A percentile compares a stretch with the other conserved stretches of the same genome.
Conservation (phyloP, 176 grass and related monocot species). For the Bolboschoenus planiculmis region DNA sequence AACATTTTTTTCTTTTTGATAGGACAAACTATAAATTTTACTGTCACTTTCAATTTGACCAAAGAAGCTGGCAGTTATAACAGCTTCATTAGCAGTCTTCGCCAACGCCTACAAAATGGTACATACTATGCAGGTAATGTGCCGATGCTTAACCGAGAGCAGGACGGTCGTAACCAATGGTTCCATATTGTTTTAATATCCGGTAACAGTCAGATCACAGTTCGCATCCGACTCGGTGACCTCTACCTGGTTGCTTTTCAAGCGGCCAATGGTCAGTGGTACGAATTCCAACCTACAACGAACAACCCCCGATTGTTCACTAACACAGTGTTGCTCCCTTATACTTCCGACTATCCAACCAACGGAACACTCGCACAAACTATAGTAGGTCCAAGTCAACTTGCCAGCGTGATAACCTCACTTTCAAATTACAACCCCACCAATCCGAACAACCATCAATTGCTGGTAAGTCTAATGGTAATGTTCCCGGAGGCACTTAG, state of each 20-base stretch:
- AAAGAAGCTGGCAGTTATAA: conserved; percentile 17
- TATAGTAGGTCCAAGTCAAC: background rate
- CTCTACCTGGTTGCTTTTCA: conserved; percentile 13
- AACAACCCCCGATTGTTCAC: too few relatives aligned
- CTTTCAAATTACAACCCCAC: background rate
- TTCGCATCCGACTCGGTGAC: conserved; percentile 2
- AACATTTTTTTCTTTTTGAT: background rate
- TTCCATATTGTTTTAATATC: background rate
- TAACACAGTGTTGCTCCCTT: background rate
- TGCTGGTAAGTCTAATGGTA: background rate
- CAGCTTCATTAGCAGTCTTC: background rate
- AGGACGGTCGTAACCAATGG: background rate
- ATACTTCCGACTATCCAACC: background rate
- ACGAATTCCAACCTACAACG: background rate
- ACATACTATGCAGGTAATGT: background rate
- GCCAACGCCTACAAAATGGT: background rate
- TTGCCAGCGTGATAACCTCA: background rate
- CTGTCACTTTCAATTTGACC: background rate
- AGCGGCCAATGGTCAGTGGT: background rate
- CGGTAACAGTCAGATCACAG: conserved; percentile 3
- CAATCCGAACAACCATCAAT: background rate
- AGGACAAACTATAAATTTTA: conserved; percentile 16
- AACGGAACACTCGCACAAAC: background rate
- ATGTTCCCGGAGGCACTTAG: conserved; percentile 21
- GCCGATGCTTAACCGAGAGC: background rate